These are phyloP conservation scores for Aureobasidium musti DNA, from an alignment of 2,329 filamentous ascomycete genomes.

Conservation along the genomic window DNA sequence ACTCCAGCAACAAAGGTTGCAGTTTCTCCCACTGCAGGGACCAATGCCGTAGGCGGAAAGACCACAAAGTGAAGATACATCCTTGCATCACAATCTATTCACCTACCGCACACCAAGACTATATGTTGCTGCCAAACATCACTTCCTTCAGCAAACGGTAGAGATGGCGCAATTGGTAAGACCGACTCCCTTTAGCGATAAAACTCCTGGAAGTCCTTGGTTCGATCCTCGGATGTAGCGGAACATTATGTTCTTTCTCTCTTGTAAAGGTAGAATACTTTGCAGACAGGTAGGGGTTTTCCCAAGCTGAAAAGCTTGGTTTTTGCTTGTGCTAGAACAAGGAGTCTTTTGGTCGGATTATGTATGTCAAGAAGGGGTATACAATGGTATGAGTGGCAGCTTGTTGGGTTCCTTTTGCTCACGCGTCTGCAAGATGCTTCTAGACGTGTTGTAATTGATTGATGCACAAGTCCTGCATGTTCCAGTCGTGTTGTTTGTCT, in stretches of 20 bases:
- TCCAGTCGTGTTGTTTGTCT: neutral
- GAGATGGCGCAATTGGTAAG: neutral
- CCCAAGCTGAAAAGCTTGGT: neutral
- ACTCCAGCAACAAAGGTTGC: neutral
- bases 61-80: constrained; percentile 2
- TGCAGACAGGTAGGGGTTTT: neutral
- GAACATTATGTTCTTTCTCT: neutral
- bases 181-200: neutral
- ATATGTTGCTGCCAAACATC: neutral
- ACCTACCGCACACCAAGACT: neutral
- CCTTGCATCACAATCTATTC: neutral
- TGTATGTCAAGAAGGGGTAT: neutral
- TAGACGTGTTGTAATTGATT: neutral
- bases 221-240: neutral
- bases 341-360: neutral
- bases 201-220: constrained; percentile 11
- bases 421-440: neutral
- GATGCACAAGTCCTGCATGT: neutral
- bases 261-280: constrained; percentile 14
- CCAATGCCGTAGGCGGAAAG: constrained; percentile 10
- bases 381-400: too few relatives aligned
- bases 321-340: neutral
- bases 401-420: too few relatives aligned
- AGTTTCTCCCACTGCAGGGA: neutral
- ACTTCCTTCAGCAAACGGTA: neutral